phyloP scores from a whole-genome alignment of 352 stramenopile genomes.

The Globisporangium polare region DNA sequence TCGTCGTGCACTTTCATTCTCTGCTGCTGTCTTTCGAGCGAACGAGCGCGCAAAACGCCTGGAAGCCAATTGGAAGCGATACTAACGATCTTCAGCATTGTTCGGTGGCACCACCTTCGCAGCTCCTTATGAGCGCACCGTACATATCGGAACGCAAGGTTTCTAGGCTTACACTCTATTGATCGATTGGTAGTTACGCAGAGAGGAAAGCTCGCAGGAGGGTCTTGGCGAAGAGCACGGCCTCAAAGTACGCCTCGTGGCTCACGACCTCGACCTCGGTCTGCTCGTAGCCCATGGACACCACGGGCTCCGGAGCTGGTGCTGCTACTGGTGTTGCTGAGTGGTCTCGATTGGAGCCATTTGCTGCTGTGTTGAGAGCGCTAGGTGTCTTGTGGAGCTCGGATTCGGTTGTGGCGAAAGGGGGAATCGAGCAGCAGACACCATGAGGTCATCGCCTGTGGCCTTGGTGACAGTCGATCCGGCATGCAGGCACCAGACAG shows the following conservation, averaged over 20 bases:
- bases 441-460: no score
- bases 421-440: no score
- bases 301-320: not conserved
- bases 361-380: not conserved
- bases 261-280: constrained; percentile 1
- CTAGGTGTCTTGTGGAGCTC: not conserved
- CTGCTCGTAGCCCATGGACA: constrained; percentile 10
- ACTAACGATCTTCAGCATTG: not conserved
- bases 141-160: not conserved
- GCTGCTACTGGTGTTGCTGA: not conserved
- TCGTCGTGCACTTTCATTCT: no score
- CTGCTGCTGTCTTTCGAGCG: not conserved
- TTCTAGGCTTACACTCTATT: no score
- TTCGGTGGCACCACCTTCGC: not conserved
- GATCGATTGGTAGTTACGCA: no score
- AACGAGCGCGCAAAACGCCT: not conserved
- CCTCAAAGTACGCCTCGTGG: not conserved
- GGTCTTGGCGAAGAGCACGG: constrained; percentile 6
- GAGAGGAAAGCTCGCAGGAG: not conserved
- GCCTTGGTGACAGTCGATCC: not conserved
- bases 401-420: not conserved
- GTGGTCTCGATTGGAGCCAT: not conserved
- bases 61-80: not conserved
- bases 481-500: no score
- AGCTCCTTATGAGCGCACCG: not conserved